Evolutionary conservation across 2,329 filamentous ascomycete genomes (phyloP).

Genomic region (Diaporthe humulicola): DNA sequence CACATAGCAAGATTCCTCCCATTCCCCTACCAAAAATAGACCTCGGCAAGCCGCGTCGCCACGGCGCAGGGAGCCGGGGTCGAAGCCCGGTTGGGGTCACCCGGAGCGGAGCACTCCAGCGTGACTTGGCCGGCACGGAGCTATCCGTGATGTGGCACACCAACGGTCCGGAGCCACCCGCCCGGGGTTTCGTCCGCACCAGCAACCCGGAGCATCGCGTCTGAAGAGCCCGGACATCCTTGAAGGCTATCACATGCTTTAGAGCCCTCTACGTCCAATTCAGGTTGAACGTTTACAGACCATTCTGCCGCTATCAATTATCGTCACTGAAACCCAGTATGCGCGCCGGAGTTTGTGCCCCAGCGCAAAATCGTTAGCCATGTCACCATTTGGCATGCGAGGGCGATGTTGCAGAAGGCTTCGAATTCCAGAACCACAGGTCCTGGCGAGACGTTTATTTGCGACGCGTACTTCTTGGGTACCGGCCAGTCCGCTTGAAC

Average conservation of each 20-base stretch:
- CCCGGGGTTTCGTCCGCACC: neutral
- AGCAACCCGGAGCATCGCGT: neutral
- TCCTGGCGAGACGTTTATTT: neutral
- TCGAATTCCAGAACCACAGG: neutral
- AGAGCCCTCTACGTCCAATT: neutral
- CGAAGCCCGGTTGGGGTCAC: neutral
- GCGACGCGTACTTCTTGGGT: neutral
- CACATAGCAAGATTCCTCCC: neutral
- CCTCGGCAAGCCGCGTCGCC: neutral
- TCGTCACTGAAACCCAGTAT: neutral
- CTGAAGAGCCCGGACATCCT: neutral
- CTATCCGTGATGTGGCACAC: neutral
- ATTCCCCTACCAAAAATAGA: too few relatives aligned
- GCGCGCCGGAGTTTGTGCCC: neutral
- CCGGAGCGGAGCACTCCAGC: constrained; percentile 15
- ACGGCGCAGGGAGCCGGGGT: neutral
- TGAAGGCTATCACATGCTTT: neutral
- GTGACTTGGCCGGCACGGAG: neutral
- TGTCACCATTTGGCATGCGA: neutral
- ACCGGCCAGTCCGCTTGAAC: constrained; percentile 1
- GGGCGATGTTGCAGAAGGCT: neutral
- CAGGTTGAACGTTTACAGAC: neutral
- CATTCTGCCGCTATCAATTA: neutral
- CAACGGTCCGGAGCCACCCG: neutral
- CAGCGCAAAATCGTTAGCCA: neutral